Percentiles rank a stretch among this genome's conserved stretches.
Evolutionary conservation across 106 monocot species (phyloP).

Genomic region (Acanthochlamys bracteata): DNA sequence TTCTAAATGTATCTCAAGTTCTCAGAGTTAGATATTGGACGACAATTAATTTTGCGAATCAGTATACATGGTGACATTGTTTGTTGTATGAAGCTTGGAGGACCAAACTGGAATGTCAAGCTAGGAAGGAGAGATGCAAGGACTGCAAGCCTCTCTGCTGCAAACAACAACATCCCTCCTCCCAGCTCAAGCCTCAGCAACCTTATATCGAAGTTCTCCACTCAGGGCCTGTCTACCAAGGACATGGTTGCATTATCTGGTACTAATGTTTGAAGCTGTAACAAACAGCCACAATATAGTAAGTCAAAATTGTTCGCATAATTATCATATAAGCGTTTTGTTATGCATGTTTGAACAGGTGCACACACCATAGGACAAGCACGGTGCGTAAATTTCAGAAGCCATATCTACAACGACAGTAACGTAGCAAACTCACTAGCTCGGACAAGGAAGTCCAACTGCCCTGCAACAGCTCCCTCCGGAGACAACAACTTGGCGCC

Average conservation of each 20-base stretch:
- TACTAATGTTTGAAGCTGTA: background rate
- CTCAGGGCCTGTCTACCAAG: conserved; percentile 55
- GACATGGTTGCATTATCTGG: conserved; percentile 80
- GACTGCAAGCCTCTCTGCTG: conserved; percentile 41
- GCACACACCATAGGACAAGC: conserved; percentile 56
- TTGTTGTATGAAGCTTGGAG: conserved; percentile 42
- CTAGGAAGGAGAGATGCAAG: conserved; percentile 66
- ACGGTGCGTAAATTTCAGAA: conserved; percentile 37
- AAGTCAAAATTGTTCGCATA: too few species aligned
- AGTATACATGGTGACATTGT: background rate
- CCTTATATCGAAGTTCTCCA: conserved; percentile 59
- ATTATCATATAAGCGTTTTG: background rate
- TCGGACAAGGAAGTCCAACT: conserved; percentile 11
- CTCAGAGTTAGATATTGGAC: too few species aligned
- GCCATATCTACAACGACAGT: conserved; percentile 49
- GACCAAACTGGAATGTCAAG: conserved; percentile 66
- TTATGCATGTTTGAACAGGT: conserved; percentile 13
- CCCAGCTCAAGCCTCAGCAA: conserved; percentile 41
- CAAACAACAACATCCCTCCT: conserved; percentile 62
- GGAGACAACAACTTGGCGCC: conserved; percentile 51
- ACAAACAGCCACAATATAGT: too few species aligned
- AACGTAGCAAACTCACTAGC: conserved; percentile 33
- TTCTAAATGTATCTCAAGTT: background rate
- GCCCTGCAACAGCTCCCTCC: conserved; percentile 22
- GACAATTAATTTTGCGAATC: background rate